Evolutionary conservation across 2,329 filamentous ascomycete genomes (phyloP).

Genomic region (Cladobotryum protrusum): DNA sequence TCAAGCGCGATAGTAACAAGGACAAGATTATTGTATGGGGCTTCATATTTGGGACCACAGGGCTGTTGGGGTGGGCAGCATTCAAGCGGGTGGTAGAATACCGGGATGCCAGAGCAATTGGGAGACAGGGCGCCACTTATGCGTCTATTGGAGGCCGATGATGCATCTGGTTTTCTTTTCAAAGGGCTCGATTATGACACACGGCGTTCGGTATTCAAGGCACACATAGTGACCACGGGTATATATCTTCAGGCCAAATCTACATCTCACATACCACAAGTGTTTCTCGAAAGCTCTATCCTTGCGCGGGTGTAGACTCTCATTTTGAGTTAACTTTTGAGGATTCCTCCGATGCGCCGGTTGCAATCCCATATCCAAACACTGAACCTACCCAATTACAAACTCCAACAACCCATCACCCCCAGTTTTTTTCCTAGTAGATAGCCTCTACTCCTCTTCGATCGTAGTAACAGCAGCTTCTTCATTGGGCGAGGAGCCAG

Average conservation of each 20-base stretch:
- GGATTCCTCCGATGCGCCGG: slow-evolving; percentile 7
- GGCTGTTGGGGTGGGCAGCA: slow-evolving; percentile 55
- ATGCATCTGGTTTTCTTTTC: neutral
- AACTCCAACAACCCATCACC: neutral
- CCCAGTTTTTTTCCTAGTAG: neutral
- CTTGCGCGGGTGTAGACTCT: neutral
- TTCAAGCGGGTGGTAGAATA: slow-evolving; percentile 43
- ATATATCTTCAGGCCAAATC: neutral
- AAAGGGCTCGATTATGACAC: neutral
- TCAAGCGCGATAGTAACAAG: slow-evolving; percentile 61
- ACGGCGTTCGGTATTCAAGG: neutral
- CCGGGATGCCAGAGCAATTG: slow-evolving; percentile 27
- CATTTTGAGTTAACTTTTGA: neutral
- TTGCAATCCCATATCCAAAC: neutral
- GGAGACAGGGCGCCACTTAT: slow-evolving; percentile 24
- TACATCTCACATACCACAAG: neutral
- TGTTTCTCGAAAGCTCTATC: neutral
- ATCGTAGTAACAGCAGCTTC: slow-evolving; percentile 38
- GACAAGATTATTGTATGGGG: slow-evolving; percentile 61
- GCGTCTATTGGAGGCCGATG: slow-evolving; percentile 19
- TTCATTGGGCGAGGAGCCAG: slow-evolving; percentile 29
- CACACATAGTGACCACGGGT: neutral
- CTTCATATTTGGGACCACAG: slow-evolving; percentile 54
- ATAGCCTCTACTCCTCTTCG: slow-evolving; percentile 42
- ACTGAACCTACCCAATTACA: neutral